phyloP scores from a whole-genome alignment of 1,139 yeast species.

The Candida sp. region DNA sequence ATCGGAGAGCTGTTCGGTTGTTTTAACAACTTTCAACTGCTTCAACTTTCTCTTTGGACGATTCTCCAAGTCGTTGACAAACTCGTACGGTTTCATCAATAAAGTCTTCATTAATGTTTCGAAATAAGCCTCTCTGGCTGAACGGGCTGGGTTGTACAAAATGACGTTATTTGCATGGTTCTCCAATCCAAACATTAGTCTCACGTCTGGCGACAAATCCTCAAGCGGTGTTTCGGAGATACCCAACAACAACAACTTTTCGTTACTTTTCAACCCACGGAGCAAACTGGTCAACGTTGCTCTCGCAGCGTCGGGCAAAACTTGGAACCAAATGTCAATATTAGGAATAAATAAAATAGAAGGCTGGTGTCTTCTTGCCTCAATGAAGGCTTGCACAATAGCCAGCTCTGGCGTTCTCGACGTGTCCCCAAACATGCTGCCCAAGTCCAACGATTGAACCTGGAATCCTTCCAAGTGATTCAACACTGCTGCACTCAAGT shows the following conservation, averaged over 20 bases:
- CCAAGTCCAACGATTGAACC: constrained; percentile 84
- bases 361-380: constrained; percentile 91
- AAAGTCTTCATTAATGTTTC: constrained; percentile 58
- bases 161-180: constrained; percentile 49
- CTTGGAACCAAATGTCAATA: constrained; percentile 75
- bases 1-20: constrained; percentile 5
- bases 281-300: constrained; percentile 76
- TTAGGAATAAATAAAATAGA: constrained; percentile 86
- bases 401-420: constrained; percentile 86
- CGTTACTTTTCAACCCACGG: constrained; percentile 71
- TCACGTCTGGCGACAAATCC: constrained; percentile 40
- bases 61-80: constrained; percentile 52
- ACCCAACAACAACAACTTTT: constrained; percentile 78
- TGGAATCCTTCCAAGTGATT: constrained; percentile 90
- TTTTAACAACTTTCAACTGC: constrained; percentile 31
- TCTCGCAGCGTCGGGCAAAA: constrained; percentile 70
- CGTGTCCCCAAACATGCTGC: constrained; percentile 78
- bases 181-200: constrained; percentile 56
- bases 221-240: constrained; percentile 57
- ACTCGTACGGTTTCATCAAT: constrained; percentile 68
- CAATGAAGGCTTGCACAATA: constrained; percentile 83
- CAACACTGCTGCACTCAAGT: constrained; percentile 81
- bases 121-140: constrained; percentile 57
- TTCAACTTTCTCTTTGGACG: constrained; percentile 55
- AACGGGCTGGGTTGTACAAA: constrained; percentile 44